Conservation (phyloP, 352 stramenopile genomes). For the Phytopythium ostracodes region DNA sequence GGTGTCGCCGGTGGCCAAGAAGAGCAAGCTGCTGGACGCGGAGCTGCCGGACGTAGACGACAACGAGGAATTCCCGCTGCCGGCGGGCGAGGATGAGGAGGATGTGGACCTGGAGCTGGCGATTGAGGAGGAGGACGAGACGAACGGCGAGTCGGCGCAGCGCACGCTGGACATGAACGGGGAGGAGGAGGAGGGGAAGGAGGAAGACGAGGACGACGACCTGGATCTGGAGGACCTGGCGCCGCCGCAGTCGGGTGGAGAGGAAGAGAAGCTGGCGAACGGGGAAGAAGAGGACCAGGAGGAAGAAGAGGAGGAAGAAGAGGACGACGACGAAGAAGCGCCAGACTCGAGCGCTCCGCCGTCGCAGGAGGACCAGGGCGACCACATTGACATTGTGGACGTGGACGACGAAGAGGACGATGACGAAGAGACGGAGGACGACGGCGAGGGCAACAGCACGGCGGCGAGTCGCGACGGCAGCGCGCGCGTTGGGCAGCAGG, state of each 20-base stretch:
- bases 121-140: not conserved
- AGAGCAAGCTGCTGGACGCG: constrained; percentile 34
- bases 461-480: constrained; percentile 12
- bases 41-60: constrained; percentile 51
- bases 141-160: not conserved
- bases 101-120: constrained; percentile 16
- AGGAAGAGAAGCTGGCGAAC: constrained; percentile 7
- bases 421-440: constrained; percentile 10
- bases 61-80: constrained; percentile 27
- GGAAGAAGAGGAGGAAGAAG: constrained; percentile 10
- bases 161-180: not conserved
- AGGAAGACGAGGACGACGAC: constrained; percentile 1
- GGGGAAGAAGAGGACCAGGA: constrained; percentile 14
- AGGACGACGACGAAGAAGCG: constrained; percentile 14
- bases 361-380: constrained; percentile 14
- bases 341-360: constrained; percentile 8
- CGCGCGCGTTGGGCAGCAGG: constrained; percentile 10
- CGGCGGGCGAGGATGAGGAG: constrained; percentile 18
- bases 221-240: constrained; percentile 14
- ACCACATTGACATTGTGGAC: constrained; percentile 24
- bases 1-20: constrained; percentile 45
- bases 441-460: constrained; percentile 5
- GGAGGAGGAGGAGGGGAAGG: constrained; percentile 9
- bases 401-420: constrained; percentile 18
- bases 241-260: constrained; percentile 12